Evolutionary conservation across 2,329 filamentous ascomycete genomes (phyloP), one percentile per base, ranked within the genome.

Genomic region (Pseudohalonectria lignicola): DNA sequence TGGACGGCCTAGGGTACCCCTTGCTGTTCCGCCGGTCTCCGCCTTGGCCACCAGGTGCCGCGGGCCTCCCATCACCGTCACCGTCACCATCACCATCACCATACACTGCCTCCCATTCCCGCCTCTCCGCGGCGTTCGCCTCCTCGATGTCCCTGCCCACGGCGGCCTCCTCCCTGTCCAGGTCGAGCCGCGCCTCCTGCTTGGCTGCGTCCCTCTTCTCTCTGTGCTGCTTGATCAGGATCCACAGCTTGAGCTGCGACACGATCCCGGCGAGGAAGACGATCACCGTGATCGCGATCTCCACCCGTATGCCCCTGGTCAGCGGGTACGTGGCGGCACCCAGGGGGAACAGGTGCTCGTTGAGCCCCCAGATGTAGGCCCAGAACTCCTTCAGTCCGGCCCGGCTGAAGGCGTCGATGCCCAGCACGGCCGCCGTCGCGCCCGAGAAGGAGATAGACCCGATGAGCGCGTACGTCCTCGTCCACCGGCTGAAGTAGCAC

Each of bases 311-410:
- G 3, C 85, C 86, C 48, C 79, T 82, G 0, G 86, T 95, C 11
- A 94, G 63, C 0, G 90, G 90, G 53, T 94, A 96, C 0, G 83
- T 86, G 34, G 69, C 67, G 1, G 82, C 82, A 28, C 76, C 73
- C 2, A 86, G 62, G 0, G 88, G 88, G 50, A 96, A 96, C 1
- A 87, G 64, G 36, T 82, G 69, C 31, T 77, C 66, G 55, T 95
- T 95, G 29, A 96, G 60, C 33, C 64, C 65, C 90, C 90, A 96
- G 28, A 94, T 69, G 55, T 93, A 96, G 5, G 86, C 72, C 90
- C 90, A 96, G 48, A 95, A 95, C 56, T 96, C 90, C 57, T 94
- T 95, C 49, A 94, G 64, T 0, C 90, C 90, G n/a, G 87, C 86
- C 44, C 78, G 70, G 50, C 80, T 90, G 50, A 90, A 93, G 57